Evolutionary conservation across 768 basidiomycete genomes (phyloP), one percentile per base, ranked within the genome.

Genomic region (Termitomyces sp.): DNA sequence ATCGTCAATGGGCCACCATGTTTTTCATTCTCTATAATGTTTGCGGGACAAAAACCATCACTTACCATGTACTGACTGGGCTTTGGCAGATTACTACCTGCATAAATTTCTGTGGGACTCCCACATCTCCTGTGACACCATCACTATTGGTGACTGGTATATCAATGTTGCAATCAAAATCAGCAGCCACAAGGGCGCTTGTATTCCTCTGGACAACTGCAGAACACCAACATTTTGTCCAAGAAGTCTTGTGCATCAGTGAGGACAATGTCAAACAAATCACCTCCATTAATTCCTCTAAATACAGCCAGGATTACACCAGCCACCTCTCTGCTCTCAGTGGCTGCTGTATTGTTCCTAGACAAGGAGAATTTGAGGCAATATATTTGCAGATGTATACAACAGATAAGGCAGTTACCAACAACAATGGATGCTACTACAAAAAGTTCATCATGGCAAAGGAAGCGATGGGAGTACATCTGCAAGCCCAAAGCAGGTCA

Each of bases 1-100:
- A 60, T 16, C 18, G 56, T 6, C 29, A 42, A 0, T 69, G 64
- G 68, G 64, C 57, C 0, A 3, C n/a, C 0, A 54, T 53, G 9
- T 59, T 70, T 20, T 60, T 66, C 16, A 57, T 72, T 25, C 58
- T 71, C 3, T 66, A 70, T 35, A 67, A 67, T 5, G 57, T 71
- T 15, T 56, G 63, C 1, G 70, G 70, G 0, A 43, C 60, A 0
- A 73, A 73, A 35, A 46, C 60, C 15, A 33, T 54, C 9, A 60
- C 52, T 12, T 12, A 7, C 1, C 69, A 72, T 47, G 10, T 1
- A 6, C 27, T 3, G 50, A 53, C 3, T 7, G 0, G 2, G 4
- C 1, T 1, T 40, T 43, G 5, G 31, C 55, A 0, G 16, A 41
- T 2, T n/a, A 38, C 2, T 27, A 29, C 12, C 44, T 61, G 0